phyloP scores from a whole-genome alignment of 345 rosid species.

The Lepidium didymum region DNA sequence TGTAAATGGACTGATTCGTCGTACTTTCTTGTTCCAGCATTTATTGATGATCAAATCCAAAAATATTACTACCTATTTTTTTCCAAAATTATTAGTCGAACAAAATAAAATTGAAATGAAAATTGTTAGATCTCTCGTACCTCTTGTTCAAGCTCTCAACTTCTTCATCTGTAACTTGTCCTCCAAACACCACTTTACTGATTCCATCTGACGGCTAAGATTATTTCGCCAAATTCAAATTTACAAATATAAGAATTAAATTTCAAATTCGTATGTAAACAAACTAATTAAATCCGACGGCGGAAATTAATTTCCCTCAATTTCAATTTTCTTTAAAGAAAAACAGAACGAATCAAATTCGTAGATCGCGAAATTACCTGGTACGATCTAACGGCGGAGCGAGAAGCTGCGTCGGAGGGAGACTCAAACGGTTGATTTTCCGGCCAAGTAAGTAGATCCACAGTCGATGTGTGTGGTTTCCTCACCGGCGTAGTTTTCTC shows the following conservation, averaged over 20 bases:
- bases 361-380: conserved; percentile 40
- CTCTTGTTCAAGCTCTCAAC: conserved; percentile 76
- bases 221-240: neutral
- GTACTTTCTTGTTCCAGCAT: conserved; percentile 4
- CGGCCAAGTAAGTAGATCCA: conserved; percentile 85
- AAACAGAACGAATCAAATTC: neutral
- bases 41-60: neutral
- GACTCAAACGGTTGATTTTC: conserved; percentile 49
- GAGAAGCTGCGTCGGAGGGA: conserved; percentile 35
- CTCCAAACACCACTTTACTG: conserved; percentile 92
- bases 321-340: neutral
- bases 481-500: conserved; percentile 61
- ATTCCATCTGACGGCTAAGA: conserved; percentile 90
- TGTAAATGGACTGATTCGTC: neutral
- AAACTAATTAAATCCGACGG: conserved; percentile 45
- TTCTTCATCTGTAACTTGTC: conserved; percentile 98
- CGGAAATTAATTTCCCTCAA: conserved; percentile 22
- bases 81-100: no score
- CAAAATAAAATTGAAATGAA: neutral
- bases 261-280: neutral
- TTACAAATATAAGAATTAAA: neutral
- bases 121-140: conserved; percentile 51
- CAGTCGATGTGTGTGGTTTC: conserved; percentile 48
- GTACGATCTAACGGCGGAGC: conserved; percentile 46
- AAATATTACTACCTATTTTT: neutral